Evolutionary conservation across 441 rosid species (phyloP).

Genomic region (Erodium trifolium): DNA sequence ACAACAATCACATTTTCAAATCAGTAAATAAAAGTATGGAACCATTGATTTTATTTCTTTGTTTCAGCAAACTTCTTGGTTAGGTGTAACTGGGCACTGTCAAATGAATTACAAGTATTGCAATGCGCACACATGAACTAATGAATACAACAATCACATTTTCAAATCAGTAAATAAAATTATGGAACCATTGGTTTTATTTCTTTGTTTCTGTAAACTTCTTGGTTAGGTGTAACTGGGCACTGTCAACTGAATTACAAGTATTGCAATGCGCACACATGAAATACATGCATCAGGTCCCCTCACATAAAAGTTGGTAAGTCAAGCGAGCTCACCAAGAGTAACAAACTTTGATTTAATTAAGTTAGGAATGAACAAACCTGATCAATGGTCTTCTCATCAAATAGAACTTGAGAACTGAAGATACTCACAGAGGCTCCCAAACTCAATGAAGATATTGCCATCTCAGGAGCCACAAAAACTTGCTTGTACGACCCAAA

Average conservation of each 20-base stretch:
- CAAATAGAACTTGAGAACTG: slow-evolving; percentile 76
- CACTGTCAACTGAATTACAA: neutral
- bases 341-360: neutral
- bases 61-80: neutral
- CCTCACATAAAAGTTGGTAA: neutral
- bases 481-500: slow-evolving; percentile 90
- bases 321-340: neutral
- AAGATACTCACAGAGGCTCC: slow-evolving; percentile 85
- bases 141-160: too few relatives aligned
- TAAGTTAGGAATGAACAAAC: slow-evolving; percentile 28
- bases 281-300: neutral
- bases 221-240: neutral
- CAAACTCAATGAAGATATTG: slow-evolving; percentile 50
- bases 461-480: slow-evolving; percentile 84
- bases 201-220: neutral
- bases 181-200: neutral
- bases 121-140: neutral
- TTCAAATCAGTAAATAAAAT: too few relatives aligned
- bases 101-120: neutral
- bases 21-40: neutral
- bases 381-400: slow-evolving; percentile 91
- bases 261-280: neutral
- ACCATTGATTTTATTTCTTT: neutral
- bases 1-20: neutral
- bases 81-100: neutral